A percentile compares a stretch with the other conserved stretches of the same genome.
phyloP scores from a whole-genome alignment of 176 grass and related monocot genomes.

The Sorghum bicolor region Sorghum_bicolor_NCBIv3 NC_012873.2:60018001-60018500 shows the following conservation, averaged over 20 bases:
- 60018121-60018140: slow-evolving; percentile 6
- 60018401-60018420: slow-evolving; percentile 14
- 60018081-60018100: not conserved
- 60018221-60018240: not conserved
- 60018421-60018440: slow-evolving; percentile 28
- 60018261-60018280: not conserved
- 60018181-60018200: not conserved
- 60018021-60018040: not conserved
- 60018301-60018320: not conserved
- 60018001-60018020: not conserved
- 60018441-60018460: not conserved
- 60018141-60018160: slow-evolving; percentile 3
- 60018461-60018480: not conserved
- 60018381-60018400: slow-evolving; percentile 10
- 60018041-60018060: slow-evolving; percentile 24
- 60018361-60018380: not conserved
- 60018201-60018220: not conserved
- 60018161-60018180: not conserved
- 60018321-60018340: too few relatives aligned
- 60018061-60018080: not conserved
- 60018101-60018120: not conserved
- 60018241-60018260: not conserved
- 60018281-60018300: too few relatives aligned
- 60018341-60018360: not conserved
- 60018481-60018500: not conserved